Evolutionary conservation across 1,139 yeast genomes (phyloP).

Genomic region (Geotrichum australiense): DNA sequence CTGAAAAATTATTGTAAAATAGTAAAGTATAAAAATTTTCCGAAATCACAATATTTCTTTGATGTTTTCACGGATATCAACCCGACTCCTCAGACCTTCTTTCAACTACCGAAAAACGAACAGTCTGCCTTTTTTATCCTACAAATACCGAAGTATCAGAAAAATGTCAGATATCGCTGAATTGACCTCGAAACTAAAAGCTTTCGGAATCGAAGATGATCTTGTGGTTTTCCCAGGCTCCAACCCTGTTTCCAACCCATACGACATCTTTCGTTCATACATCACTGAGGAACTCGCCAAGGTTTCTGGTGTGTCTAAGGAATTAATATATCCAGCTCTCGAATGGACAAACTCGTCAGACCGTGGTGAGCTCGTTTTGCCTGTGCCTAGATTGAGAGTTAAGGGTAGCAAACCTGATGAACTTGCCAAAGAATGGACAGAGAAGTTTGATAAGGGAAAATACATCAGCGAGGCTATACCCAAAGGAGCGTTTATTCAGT

Average conservation of each 20-base stretch:
- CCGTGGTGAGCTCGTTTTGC: slow-evolving; percentile 88
- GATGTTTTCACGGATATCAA: too few species aligned
- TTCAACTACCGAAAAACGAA: too few species aligned
- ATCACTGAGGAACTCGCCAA: slow-evolving; percentile 71
- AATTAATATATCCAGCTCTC: slow-evolving; percentile 71
- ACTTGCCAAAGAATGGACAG: slow-evolving; percentile 80
- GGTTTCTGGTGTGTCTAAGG: slow-evolving; percentile 64
- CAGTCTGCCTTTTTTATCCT: too few species aligned
- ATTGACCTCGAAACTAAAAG: slow-evolving; percentile 26
- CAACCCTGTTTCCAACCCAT: slow-evolving; percentile 64
- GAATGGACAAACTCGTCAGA: slow-evolving; percentile 84
- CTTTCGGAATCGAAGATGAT: slow-evolving; percentile 29
- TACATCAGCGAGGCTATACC: slow-evolving; percentile 66
- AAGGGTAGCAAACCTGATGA: slow-evolving; percentile 82
- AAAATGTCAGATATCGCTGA: slow-evolving; percentile 28
- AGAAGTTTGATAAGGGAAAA: slow-evolving; percentile 43
- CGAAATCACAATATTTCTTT: neutral
- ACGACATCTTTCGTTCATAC: slow-evolving; percentile 82
- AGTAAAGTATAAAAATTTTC: too few species aligned
- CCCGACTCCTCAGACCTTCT: too few species aligned
- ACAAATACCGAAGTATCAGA: too few species aligned
- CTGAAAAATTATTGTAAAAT: too few species aligned
- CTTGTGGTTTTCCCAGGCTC: slow-evolving; percentile 41
- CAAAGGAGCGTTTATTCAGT: slow-evolving; percentile 89
- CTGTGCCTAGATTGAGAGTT: slow-evolving; percentile 86